Evolutionary conservation across 805 yeast genomes (phyloP).

Genomic region (Candida adriatica): DNA sequence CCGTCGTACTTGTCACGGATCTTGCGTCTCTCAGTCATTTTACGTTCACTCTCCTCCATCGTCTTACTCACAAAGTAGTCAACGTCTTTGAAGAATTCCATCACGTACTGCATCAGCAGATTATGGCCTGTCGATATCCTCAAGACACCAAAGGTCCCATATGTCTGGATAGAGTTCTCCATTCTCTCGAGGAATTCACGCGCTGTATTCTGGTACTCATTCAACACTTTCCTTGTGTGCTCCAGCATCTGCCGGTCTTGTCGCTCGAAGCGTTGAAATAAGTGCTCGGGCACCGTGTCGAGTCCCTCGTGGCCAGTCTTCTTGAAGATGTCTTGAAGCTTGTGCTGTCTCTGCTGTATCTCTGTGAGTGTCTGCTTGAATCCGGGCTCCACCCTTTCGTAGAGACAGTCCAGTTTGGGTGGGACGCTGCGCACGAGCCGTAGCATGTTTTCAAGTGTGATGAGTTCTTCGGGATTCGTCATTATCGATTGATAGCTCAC

Average conservation of each 20-base stretch:
- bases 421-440: constrained; percentile 1
- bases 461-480: constrained; percentile 2
- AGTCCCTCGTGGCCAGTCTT: too few species aligned
- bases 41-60: neutral
- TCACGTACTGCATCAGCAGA: constrained; percentile 1
- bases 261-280: neutral
- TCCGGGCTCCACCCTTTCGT: neutral
- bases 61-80: constrained; percentile 2
- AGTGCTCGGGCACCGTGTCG: too few species aligned
- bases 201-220: neutral
- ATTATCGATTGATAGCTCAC: constrained; percentile 5
- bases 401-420: constrained; percentile 4
- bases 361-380: neutral
- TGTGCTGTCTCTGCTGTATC: too few species aligned
- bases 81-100: constrained; percentile 4
- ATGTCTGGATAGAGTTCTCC: neutral
- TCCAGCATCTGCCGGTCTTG: neutral
- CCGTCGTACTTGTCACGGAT: neutral
- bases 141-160: constrained; percentile 4
- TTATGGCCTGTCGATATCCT: neutral
- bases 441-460: constrained; percentile 2
- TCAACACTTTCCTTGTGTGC: neutral
- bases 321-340: too few species aligned
- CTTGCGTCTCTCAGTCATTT: neutral
- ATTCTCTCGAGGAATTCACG: constrained; percentile 1